Evolutionary conservation across 2,329 filamentous ascomycete species (phyloP).

Genomic region (Hymenoscyphus albidus): DNA sequence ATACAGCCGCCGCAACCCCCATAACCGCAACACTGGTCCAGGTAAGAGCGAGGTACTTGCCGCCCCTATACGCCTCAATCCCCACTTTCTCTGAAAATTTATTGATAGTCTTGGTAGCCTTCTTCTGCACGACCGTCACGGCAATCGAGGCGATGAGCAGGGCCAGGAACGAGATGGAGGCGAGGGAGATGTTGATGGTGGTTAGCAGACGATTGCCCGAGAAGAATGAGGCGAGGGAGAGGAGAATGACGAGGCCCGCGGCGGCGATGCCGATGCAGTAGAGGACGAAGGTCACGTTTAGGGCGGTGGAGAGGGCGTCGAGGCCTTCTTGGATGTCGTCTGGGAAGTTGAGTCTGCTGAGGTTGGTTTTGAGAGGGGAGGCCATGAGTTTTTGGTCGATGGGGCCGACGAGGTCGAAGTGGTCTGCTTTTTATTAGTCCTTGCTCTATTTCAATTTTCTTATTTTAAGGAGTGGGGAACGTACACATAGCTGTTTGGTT

Average conservation of each 20-base stretch:
- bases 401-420: conserved; percentile 51
- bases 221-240: conserved; percentile 44
- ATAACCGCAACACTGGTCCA: conserved; percentile 52
- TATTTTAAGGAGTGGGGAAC: conserved; percentile 8
- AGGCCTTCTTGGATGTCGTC: conserved; percentile 51
- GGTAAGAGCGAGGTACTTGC: conserved; percentile 54
- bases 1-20: conserved; percentile 34
- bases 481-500: conserved; percentile 48
- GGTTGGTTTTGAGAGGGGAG: conserved; percentile 40
- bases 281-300: conserved; percentile 52
- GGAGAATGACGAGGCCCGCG: conserved; percentile 47
- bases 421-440: conserved; percentile 28
- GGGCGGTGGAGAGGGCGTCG: conserved; percentile 45
- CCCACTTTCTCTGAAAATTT: conserved; percentile 34
- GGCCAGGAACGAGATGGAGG: conserved; percentile 46
- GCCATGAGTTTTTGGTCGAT: conserved; percentile 47
- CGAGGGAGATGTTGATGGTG: conserved; percentile 46
- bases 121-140: conserved; percentile 57
- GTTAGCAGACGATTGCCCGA: conserved; percentile 43
- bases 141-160: conserved; percentile 73
- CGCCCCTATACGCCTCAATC: conserved; percentile 41
- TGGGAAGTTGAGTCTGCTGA: conserved; percentile 54
- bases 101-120: conserved; percentile 48
- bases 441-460: background rate
- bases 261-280: conserved; percentile 55